phyloP scores from a whole-genome alignment of 495 filamentous ascomycete species.

The Lasiosphaeria ovina region DNA sequence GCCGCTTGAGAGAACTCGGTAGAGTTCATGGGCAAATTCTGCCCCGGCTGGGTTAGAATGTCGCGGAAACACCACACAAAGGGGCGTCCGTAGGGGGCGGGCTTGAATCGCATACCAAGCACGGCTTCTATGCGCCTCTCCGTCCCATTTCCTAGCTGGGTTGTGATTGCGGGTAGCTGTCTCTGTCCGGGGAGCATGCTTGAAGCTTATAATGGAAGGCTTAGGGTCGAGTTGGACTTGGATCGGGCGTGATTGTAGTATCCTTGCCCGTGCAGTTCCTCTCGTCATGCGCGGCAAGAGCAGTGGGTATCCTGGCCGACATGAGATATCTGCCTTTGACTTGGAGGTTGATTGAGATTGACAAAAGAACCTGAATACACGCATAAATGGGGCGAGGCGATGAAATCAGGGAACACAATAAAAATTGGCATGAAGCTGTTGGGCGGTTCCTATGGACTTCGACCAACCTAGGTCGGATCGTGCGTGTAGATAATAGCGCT shows the following conservation, averaged over 20 bases:
- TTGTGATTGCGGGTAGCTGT: constrained; percentile 9
- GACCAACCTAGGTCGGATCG: too few relatives aligned
- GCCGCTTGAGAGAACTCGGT: constrained; percentile 21
- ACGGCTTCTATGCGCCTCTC: constrained; percentile 23
- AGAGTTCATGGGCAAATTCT: constrained; percentile 25
- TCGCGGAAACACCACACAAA: neutral
- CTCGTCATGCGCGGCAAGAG: neutral
- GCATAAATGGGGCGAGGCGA: too few relatives aligned
- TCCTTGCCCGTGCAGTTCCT: neutral
- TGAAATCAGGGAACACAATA: too few relatives aligned
- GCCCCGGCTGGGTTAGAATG: neutral
- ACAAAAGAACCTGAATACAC: too few relatives aligned
- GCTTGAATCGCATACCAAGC: constrained; percentile 13
- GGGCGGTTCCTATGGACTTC: too few relatives aligned
- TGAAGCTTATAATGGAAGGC: neutral
- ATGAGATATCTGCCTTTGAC: too few relatives aligned
- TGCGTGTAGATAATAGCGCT: too few relatives aligned
- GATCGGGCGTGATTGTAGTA: too few relatives aligned
- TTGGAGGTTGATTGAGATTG: too few relatives aligned
- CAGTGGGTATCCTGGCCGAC: too few relatives aligned
- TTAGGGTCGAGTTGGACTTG: neutral
- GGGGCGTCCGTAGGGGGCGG: neutral
- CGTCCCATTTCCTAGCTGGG: neutral
- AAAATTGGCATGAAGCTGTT: too few relatives aligned
- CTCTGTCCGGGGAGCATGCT: constrained; percentile 2